Percentiles rank a stretch among this genome's conserved stretches.
Evolutionary conservation across 2,329 filamentous ascomycete genomes (phyloP).

Genomic region (Diaporthe vexans): DNA sequence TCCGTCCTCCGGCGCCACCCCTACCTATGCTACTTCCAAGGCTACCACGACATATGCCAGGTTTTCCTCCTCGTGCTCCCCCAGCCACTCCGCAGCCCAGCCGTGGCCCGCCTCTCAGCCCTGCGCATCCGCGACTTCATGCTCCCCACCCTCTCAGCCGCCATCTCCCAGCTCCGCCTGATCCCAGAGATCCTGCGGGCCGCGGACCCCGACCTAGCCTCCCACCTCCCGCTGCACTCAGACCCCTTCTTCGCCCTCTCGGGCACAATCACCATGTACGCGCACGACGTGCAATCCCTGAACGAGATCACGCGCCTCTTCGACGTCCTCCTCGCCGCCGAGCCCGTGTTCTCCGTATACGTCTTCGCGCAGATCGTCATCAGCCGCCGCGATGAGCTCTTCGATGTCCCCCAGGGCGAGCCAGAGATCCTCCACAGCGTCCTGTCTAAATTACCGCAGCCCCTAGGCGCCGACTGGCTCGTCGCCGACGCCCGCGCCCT

Average conservation of each 20-base stretch:
- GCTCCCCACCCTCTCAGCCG: slow-evolving; percentile 87
- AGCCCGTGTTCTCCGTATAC: slow-evolving; percentile 92
- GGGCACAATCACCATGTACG: slow-evolving; percentile 95
- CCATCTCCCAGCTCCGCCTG: slow-evolving; percentile 86
- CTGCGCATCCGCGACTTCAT: slow-evolving; percentile 97
- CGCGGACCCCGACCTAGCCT: slow-evolving; percentile 79
- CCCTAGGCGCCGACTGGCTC: slow-evolving; percentile 83
- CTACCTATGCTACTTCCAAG: slow-evolving; percentile 95
- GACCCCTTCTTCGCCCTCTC: slow-evolving; percentile 94
- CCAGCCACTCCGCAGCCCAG: slow-evolving; percentile 68
- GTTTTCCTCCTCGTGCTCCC: slow-evolving; percentile 91
- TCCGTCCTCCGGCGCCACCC: slow-evolving; percentile 85
- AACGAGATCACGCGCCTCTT: slow-evolving; percentile 91
- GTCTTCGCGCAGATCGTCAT: slow-evolving; percentile 92
- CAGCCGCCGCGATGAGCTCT: slow-evolving; percentile 84
- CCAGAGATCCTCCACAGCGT: slow-evolving; percentile 93
- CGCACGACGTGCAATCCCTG: slow-evolving; percentile 94
- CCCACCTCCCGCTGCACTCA: slow-evolving; percentile 77
- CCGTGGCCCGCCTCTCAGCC: slow-evolving; percentile 85
- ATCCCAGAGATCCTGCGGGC: slow-evolving; percentile 84
- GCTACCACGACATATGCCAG: slow-evolving; percentile 98
- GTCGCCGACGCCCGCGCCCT: slow-evolving; percentile 76
- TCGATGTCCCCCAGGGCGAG: slow-evolving; percentile 85
- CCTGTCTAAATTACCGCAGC: slow-evolving; percentile 86
- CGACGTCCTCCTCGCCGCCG: slow-evolving; percentile 88